Evolutionary conservation across 2,329 filamentous ascomycete genomes (phyloP).

Genomic region (Pezicula radicicola): DNA sequence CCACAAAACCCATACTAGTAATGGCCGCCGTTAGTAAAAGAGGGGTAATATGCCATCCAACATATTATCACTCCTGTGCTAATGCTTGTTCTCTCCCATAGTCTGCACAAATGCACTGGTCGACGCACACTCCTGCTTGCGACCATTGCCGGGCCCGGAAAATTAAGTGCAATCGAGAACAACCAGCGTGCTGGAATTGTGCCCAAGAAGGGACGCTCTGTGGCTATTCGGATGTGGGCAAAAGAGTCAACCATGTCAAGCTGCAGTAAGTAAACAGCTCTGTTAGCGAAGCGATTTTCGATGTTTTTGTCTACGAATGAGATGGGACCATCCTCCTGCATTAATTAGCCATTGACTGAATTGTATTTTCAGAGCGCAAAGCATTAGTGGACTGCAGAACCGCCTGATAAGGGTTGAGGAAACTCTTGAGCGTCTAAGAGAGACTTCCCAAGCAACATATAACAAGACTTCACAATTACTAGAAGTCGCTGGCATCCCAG

Average conservation of each 20-base stretch:
- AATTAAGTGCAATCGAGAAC: not conserved
- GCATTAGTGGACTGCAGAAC: not conserved
- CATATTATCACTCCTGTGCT: no score
- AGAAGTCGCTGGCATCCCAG: not conserved
- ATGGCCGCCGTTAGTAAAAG: no score
- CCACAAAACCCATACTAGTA: no score
- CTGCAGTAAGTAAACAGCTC: not conserved
- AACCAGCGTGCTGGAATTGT: not conserved
- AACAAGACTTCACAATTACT: not conserved
- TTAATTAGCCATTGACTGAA: not conserved
- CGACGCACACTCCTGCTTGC: not conserved
- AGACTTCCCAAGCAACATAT: not conserved
- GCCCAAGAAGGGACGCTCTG: not conserved
- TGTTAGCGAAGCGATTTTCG: not conserved
- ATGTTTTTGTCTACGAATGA: not conserved
- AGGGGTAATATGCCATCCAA: no score
- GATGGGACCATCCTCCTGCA: not conserved
- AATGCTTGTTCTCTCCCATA: no score
- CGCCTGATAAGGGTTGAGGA: not conserved
- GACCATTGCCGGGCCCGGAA: not conserved
- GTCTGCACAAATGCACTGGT: no score
- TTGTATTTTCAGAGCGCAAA: not conserved
- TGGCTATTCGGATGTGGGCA: not conserved
- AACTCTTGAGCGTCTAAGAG: not conserved
- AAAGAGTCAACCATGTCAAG: conserved; percentile 1